Evolutionary conservation across 768 basidiomycete genomes (phyloP).

Genomic region (Saitozyma sp.): DNA sequence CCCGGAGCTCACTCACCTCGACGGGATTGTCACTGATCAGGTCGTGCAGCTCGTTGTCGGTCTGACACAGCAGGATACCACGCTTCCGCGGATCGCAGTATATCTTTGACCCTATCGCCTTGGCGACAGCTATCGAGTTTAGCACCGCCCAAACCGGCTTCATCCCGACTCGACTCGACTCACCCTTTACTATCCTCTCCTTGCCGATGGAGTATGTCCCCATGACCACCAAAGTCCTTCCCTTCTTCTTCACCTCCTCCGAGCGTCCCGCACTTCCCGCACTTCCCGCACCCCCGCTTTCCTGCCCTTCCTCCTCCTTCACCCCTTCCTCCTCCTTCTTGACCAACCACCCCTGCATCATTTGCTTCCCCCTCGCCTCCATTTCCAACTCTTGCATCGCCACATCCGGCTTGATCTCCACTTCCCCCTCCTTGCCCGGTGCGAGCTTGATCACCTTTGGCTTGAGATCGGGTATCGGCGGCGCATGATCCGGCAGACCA

Average conservation of each 20-base stretch:
- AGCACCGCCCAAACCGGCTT: constrained; percentile 5
- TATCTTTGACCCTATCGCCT: constrained; percentile 74
- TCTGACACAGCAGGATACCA: constrained; percentile 77
- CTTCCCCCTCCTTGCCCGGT: constrained; percentile 47
- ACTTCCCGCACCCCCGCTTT: constrained; percentile 24
- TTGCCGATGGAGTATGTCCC: constrained; percentile 94
- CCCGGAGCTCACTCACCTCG: constrained; percentile 53
- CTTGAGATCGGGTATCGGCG: constrained; percentile 21
- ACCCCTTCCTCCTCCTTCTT: constrained; percentile 42
- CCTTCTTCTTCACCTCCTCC: constrained; percentile 34
- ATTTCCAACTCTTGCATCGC: constrained; percentile 18
- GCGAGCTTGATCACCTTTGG: constrained; percentile 9
- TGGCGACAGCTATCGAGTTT: constrained; percentile 68
- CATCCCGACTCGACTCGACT: background rate
- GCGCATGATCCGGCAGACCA: constrained; percentile 35
- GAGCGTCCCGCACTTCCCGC: constrained; percentile 24
- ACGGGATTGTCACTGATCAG: constrained; percentile 75
- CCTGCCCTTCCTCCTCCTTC: constrained; percentile 29
- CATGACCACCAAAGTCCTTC: constrained; percentile 51
- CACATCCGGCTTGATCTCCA: constrained; percentile 11
- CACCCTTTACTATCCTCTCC: constrained; percentile 94
- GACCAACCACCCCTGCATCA: constrained; percentile 54
- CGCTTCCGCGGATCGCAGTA: constrained; percentile 86
- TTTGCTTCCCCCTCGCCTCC: constrained; percentile 40
- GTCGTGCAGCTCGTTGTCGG: constrained; percentile 75